phyloP scores from a whole-genome alignment of 257 asterid species.

The Plantago major region DNA sequence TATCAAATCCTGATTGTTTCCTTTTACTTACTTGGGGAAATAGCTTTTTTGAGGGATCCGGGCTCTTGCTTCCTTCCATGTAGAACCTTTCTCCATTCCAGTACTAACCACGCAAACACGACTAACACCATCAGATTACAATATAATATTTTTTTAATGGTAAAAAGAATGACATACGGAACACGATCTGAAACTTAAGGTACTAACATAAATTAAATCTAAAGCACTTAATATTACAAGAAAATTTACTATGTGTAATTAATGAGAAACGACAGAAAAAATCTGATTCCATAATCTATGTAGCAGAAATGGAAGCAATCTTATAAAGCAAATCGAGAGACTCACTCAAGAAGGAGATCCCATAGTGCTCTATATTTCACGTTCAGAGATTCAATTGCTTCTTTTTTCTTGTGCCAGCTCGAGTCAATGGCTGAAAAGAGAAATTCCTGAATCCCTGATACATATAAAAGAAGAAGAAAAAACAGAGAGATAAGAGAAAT shows the following conservation, averaged over 20 bases:
- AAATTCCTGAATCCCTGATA: conserved; percentile 58
- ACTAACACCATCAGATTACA: conserved; percentile 22
- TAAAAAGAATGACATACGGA: not conserved
- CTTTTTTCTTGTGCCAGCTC: conserved; percentile 59
- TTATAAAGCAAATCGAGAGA: conserved; percentile 22
- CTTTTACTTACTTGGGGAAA: conserved; percentile 61
- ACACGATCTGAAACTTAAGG: not conserved
- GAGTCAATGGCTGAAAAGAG: conserved; percentile 51
- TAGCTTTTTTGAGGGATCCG: conserved; percentile 31
- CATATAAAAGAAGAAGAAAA: conserved; percentile 11
- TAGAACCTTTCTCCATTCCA: conserved; percentile 29
- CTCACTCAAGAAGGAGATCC: conserved; percentile 62
- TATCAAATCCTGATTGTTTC: conserved; percentile 11
- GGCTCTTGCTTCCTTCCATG: conserved; percentile 28
- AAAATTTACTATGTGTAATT: not conserved
- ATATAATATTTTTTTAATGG: not conserved
- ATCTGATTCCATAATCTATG: conserved; percentile 2
- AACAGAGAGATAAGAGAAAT: not conserved
- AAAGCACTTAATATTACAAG: conserved; percentile 2
- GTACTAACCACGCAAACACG: conserved; percentile 36
- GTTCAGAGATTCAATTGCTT: conserved; percentile 70
- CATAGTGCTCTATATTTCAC: conserved; percentile 67
- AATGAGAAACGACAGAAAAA: not conserved
- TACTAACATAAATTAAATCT: conserved; percentile 1
- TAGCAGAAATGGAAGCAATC: conserved; percentile 16